phyloP scores from a whole-genome alignment of 768 basidiomycete species.

The Termitomyces bulborhizus region DNA sequence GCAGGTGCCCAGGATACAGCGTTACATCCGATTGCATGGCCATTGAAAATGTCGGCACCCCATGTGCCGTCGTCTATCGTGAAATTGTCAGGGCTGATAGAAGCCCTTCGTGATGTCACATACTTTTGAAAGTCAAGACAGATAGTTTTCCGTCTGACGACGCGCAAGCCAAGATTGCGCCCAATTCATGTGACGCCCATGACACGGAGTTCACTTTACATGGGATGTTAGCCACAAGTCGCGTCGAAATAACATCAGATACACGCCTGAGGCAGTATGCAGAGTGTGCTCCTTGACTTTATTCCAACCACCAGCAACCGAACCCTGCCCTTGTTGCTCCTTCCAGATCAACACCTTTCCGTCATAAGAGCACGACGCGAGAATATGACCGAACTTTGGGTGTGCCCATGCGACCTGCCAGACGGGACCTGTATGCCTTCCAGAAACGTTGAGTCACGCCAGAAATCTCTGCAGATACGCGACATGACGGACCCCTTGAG shows the following conservation, averaged over 20 bases:
- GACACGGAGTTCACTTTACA: constrained; percentile 88
- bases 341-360: constrained; percentile 99
- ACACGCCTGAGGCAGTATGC: constrained; percentile 87
- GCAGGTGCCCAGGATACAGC: constrained; percentile 98
- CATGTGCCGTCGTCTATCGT: constrained; percentile 88
- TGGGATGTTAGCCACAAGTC: neutral
- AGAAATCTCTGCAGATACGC: neutral
- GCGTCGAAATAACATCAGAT: neutral
- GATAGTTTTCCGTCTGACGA: constrained; percentile 97
- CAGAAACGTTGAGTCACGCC: neutral
- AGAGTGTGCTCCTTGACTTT: constrained; percentile 94
- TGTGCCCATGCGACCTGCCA: constrained; percentile 99
- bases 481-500: constrained; percentile 61
- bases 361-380: constrained; percentile 98
- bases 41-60: constrained; percentile 92
- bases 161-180: constrained; percentile 94
- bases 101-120: constrained; percentile 12
- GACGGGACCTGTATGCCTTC: constrained; percentile 92
- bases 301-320: constrained; percentile 66
- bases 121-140: constrained; percentile 94
- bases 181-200: constrained; percentile 99
- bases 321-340: constrained; percentile 63
- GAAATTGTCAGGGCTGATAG: neutral
- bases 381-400: constrained; percentile 93
- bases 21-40: constrained; percentile 94